Percentiles rank a stretch among this genome's conserved stretches.
These are phyloP conservation scores for Sporothrix variecibatus DNA, from an alignment of 2,329 filamentous ascomycete species.

Conservation along the genomic window DNA sequence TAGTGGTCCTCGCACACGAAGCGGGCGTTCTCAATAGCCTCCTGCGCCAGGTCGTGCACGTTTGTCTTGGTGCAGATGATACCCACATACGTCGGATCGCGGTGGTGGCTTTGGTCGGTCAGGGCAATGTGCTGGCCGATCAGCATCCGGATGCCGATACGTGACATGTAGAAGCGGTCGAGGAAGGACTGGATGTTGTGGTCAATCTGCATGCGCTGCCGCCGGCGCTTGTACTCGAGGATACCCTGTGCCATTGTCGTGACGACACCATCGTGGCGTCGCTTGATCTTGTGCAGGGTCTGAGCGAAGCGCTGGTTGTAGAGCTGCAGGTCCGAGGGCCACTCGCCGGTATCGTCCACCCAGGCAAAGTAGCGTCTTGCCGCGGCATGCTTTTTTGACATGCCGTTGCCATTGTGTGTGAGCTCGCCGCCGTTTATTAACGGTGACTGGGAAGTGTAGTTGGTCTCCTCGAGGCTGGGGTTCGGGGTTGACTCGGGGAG, in stretches of 20 bases:
- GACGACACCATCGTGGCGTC: slow-evolving; percentile 93
- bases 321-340: slow-evolving; percentile 90
- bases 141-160: slow-evolving; percentile 98
- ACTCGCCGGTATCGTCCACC: slow-evolving; percentile 83
- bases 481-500: slow-evolving; percentile 85
- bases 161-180: slow-evolving; percentile 99
- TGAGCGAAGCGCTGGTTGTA: slow-evolving; percentile 92
- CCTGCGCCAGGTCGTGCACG: slow-evolving; percentile 88
- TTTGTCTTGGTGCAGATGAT: slow-evolving; percentile 99
- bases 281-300: slow-evolving; percentile 90
- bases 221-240: slow-evolving; percentile 93
- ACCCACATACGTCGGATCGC: slow-evolving; percentile 91
- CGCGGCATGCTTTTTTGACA: slow-evolving; percentile 52
- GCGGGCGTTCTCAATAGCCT: slow-evolving; percentile 97
- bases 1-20: slow-evolving; percentile 99
- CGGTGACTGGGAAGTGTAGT: slow-evolving; percentile 64
- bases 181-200: slow-evolving; percentile 96
- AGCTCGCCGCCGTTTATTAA: slow-evolving; percentile 20
- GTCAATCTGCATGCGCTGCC: slow-evolving; percentile 97
- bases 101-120: slow-evolving; percentile 86
- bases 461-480: slow-evolving; percentile 81
- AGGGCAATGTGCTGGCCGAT: slow-evolving; percentile 98
- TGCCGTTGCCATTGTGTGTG: slow-evolving; percentile 44
- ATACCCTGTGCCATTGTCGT: slow-evolving; percentile 98
- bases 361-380: slow-evolving; percentile 84